Evolutionary conservation across 345 rosid genomes (phyloP), one percentile per base, ranked within the genome.

Genomic region (Garcia nutans): DNA sequence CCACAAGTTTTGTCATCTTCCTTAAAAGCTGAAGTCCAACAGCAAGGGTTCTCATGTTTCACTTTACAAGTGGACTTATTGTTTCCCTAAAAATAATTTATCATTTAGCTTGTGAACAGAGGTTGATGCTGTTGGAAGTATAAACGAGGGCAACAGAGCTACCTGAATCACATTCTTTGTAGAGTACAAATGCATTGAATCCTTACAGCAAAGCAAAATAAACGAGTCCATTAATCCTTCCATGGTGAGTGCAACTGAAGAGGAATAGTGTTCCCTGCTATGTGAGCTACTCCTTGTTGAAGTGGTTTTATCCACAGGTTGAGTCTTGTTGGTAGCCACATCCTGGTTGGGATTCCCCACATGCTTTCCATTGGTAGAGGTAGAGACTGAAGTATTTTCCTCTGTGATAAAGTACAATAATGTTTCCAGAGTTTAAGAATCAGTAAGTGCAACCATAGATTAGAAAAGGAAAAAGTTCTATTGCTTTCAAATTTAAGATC

Each of bases 111-210:
- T 19, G 37, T 22, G 45, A 74, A 63, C 44, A 63, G 66, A 63
- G 80, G 52, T 55, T n/a, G 23, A 54, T 10, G 24, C 69, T 12
- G 28, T 55, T 26, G 67, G 33, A 28, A 42, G 56, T 76, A 66
- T 44, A 15, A 76, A 70, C 60, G 76, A 58, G 61, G 71, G 69
- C 56, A 47, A 65, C 20, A 61, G 52, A 74, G 31, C 76, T 78
- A 93, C 99, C 97, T 90, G 90, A 85, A 90, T 77, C 65, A 86
- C 63, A 70, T 90, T 82, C 80, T 91, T 82, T 65, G 85, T 64
- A 73, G 87, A 72, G 80, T 80, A 76, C 49, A 80, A 52, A 26
- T 61, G 61, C 73, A 80, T 62, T 31, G 83, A 76, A 76, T 76
- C 74, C 68, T 76, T 74, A 54, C 73, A 80, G 61, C 77, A 80